A percentile compares a stretch with the other conserved stretches of the same genome.
These are phyloP conservation scores for Astragalus membranaceus DNA, from an alignment of 306 rosid genomes.

Conservation along the genomic window DNA sequence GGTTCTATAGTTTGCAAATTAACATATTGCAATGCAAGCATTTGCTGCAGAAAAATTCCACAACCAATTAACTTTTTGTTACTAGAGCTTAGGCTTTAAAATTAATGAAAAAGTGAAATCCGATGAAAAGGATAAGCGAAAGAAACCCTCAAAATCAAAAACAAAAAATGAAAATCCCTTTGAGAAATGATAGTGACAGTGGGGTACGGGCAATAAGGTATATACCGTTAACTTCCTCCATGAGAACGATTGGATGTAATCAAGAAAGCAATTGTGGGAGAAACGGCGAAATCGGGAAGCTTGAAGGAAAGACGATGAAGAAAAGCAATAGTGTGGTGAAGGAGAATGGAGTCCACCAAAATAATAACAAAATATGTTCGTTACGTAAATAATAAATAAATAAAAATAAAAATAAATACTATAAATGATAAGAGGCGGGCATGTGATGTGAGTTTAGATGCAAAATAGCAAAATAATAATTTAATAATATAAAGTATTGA, in stretches of 20 bases:
- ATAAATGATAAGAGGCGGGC: neutral
- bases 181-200: neutral
- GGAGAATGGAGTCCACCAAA: constrained; percentile 23
- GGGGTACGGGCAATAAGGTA: neutral
- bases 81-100: neutral
- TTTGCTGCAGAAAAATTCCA: neutral
- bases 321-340: neutral
- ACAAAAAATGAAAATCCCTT: neutral
- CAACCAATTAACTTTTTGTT: neutral
- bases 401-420: neutral
- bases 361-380: neutral
- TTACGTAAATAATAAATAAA: neutral
- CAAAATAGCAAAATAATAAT: neutral
- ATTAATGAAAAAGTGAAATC: neutral
- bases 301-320: neutral
- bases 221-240: constrained; percentile 44
- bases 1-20: neutral
- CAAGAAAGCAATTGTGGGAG: neutral
- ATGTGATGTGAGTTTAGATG: neutral
- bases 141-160: neutral
- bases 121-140: neutral
- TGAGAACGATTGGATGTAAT: constrained; percentile 10
- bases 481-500: too few relatives aligned
- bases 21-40: neutral
- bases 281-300: neutral